Conservation (phyloP, 306 rosid genomes). For the Abrus precatorius region DNA sequence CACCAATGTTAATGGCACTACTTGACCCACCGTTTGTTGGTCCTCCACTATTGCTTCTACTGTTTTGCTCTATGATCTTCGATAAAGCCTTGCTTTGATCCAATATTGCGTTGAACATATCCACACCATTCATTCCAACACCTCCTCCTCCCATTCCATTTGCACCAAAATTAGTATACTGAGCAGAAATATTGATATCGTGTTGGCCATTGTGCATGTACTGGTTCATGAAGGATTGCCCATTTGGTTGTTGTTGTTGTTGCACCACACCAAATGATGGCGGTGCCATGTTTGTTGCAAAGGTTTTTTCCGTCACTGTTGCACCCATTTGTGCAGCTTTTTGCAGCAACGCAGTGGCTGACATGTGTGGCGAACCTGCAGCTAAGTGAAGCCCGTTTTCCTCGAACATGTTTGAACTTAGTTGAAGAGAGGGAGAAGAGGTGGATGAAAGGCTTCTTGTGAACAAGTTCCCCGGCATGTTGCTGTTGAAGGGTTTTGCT, state of each 20-base stretch:
- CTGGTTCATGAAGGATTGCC: conserved; percentile 53
- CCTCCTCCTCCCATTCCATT: conserved; percentile 14
- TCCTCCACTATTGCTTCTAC: conserved; percentile 41
- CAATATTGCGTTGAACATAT: conserved; percentile 63
- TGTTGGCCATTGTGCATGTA: conserved; percentile 51
- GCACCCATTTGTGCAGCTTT: conserved; percentile 95
- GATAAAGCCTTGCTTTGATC: conserved; percentile 63
- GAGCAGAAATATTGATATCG: conserved; percentile 31
- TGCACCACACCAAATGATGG: conserved; percentile 56
- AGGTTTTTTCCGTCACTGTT: conserved; percentile 35
- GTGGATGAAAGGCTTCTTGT: conserved; percentile 39
- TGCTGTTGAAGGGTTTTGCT: conserved; percentile 49
- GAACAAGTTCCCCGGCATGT: conserved; percentile 42
- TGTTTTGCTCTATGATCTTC: conserved; percentile 63
- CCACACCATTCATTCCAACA: conserved; percentile 56
- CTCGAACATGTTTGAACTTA: conserved; percentile 50
- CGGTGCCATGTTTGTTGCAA: conserved; percentile 65
- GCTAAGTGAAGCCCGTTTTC: conserved; percentile 48
- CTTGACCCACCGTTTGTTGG: conserved; percentile 41
- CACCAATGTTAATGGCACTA: conserved; percentile 43
- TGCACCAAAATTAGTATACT: conserved; percentile 43
- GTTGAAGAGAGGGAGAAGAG: conserved; percentile 54
- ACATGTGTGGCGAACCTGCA: conserved; percentile 59
- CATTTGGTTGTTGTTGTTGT: conserved; percentile 43
- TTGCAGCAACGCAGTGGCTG: conserved; percentile 82